These are phyloP conservation scores for Microbotryomycetes sp. DNA, from an alignment of 1,284 basidiomycete genomes.

Conservation along the genomic window DNA sequence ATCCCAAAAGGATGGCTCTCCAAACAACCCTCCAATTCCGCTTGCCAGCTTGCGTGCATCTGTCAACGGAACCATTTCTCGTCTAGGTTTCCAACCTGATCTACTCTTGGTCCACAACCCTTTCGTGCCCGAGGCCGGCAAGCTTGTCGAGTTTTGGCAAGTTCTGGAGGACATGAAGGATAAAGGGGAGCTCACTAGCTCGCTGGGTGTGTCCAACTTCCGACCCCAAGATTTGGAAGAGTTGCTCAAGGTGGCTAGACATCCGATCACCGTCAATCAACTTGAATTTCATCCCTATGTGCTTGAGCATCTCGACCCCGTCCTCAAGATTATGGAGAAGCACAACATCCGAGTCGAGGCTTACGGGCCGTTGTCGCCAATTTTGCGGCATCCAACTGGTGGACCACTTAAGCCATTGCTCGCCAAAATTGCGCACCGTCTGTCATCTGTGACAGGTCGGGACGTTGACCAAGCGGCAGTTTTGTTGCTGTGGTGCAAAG, in stretches of 20 bases:
- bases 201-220: slow-evolving; percentile 37
- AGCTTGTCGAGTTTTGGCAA: slow-evolving; percentile 33
- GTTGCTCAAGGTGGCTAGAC: slow-evolving; percentile 14
- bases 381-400: slow-evolving; percentile 48
- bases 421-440: slow-evolving; percentile 47
- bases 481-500: slow-evolving; percentile 56
- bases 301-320: slow-evolving; percentile 28
- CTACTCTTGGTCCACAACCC: slow-evolving; percentile 31
- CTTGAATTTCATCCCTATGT: slow-evolving; percentile 38
- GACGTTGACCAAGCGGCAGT: slow-evolving; percentile 54
- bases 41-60: slow-evolving; percentile 14
- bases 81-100: slow-evolving; percentile 7
- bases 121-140: slow-evolving; percentile 4
- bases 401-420: slow-evolving; percentile 55
- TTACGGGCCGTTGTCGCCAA: slow-evolving; percentile 51
- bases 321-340: slow-evolving; percentile 30
- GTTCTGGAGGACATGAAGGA: slow-evolving; percentile 36
- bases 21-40: slow-evolving; percentile 9
- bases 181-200: slow-evolving; percentile 30
- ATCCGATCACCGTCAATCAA: background rate
- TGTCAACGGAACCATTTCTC: slow-evolving; percentile 7
- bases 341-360: slow-evolving; percentile 43
- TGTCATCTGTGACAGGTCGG: slow-evolving; percentile 42
- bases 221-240: slow-evolving; percentile 34
- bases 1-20: slow-evolving; percentile 20